Percentiles rank a stretch among this genome's conserved stretches.
These are phyloP conservation scores for Penicillium sp. DNA, from an alignment of 2,329 filamentous ascomycete species.

Conservation along the genomic window DNA sequence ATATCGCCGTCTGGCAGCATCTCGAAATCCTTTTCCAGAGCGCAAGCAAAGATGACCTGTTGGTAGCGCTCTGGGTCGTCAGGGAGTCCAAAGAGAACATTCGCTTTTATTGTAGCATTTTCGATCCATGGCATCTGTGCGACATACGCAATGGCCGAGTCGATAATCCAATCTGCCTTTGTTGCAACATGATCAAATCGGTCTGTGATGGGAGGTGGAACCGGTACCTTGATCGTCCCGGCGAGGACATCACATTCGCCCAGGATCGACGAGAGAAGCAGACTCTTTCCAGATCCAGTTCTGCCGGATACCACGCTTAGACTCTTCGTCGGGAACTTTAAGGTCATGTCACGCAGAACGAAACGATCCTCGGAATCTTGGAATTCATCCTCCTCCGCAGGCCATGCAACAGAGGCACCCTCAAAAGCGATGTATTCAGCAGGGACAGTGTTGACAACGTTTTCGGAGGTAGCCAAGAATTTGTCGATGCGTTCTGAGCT, in stretches of 20 bases:
- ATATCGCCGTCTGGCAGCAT: constrained; percentile 73
- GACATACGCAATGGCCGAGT: constrained; percentile 65
- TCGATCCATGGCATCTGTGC: constrained; percentile 83
- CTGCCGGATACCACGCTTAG: constrained; percentile 73
- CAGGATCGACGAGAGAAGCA: constrained; percentile 69
- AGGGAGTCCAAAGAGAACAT: constrained; percentile 74
- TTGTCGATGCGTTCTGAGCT: constrained; percentile 69
- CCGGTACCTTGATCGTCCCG: constrained; percentile 54
- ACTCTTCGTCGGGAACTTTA: constrained; percentile 66
- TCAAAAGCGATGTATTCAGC: constrained; percentile 63
- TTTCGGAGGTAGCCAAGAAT: constrained; percentile 66
- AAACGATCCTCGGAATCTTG: constrained; percentile 58
- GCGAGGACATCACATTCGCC: constrained; percentile 69
- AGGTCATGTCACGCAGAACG: constrained; percentile 60
- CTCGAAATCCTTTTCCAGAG: constrained; percentile 70
- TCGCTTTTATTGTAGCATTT: constrained; percentile 73
- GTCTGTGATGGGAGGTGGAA: constrained; percentile 44
- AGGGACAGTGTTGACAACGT: constrained; percentile 60
- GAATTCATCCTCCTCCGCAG: constrained; percentile 57
- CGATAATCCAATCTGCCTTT: constrained; percentile 49
- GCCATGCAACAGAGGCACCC: constrained; percentile 68
- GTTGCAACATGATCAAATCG: constrained; percentile 60
- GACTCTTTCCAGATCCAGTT: constrained; percentile 74
- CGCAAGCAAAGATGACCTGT: constrained; percentile 69
- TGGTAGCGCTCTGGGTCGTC: constrained; percentile 66